These are phyloP conservation scores for Talaromyces sp. DNA, from an alignment of 2,329 filamentous ascomycete genomes.

Conservation along the genomic window DNA sequence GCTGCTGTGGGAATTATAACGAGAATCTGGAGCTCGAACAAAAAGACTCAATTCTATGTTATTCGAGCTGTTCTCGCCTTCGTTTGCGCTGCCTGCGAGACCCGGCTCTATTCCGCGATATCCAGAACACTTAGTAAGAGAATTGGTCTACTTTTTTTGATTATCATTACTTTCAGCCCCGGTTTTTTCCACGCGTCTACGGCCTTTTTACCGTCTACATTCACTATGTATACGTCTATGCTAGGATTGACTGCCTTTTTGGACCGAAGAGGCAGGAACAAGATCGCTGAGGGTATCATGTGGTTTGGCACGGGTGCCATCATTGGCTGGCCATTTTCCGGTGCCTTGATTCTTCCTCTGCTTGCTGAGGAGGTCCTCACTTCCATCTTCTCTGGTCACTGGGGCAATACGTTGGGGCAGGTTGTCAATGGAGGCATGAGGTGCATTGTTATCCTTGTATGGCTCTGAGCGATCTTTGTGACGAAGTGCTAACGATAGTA, in stretches of 20 bases:
- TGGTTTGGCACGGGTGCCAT: slow-evolving; percentile 86
- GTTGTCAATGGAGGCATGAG: slow-evolving; percentile 65
- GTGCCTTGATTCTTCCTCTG: slow-evolving; percentile 76
- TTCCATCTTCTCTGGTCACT: slow-evolving; percentile 51
- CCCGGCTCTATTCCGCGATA: slow-evolving; percentile 73
- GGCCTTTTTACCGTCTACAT: slow-evolving; percentile 86
- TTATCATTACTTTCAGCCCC: slow-evolving; percentile 73
- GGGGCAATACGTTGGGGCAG: slow-evolving; percentile 59
- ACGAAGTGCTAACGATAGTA: slow-evolving; percentile 38
- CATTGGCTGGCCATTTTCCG: slow-evolving; percentile 91
- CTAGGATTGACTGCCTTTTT: slow-evolving; percentile 85
- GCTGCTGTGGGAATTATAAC: slow-evolving; percentile 67
- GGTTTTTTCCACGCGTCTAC: slow-evolving; percentile 91
- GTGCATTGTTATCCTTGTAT: slow-evolving; percentile 66
- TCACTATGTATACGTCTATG: slow-evolving; percentile 92
- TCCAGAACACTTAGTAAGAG: slow-evolving; percentile 73
- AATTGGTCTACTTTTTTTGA: slow-evolving; percentile 79
- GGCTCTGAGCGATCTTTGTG: slow-evolving; percentile 29
- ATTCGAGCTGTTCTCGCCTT: slow-evolving; percentile 73
- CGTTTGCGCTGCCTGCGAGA: slow-evolving; percentile 76
- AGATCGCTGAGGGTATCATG: slow-evolving; percentile 77
- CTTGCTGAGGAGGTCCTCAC: slow-evolving; percentile 70
- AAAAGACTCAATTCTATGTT: slow-evolving; percentile 74
- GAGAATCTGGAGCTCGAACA: slow-evolving; percentile 52
- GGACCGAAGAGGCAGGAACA: slow-evolving; percentile 77